Percentiles rank a stretch among this genome's conserved stretches.
Evolutionary conservation across 75 land plant species (phyloP).

Genomic region (Pinus albicaulis): DNA sequence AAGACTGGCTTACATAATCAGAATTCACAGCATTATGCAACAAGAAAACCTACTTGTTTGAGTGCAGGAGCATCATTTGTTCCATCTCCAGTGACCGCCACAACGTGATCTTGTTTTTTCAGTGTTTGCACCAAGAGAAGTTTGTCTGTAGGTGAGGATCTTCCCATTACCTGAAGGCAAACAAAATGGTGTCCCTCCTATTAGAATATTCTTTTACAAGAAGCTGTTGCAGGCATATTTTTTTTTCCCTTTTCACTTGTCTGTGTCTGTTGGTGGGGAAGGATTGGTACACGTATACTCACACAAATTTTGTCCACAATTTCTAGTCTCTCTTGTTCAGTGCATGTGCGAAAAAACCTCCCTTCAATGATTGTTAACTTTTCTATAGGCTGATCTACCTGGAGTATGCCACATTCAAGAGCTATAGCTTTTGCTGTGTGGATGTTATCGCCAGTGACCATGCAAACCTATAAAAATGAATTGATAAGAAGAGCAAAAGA

Average conservation of each 20-base stretch:
- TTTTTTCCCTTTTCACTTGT: not conserved
- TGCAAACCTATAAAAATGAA: conserved; percentile 63
- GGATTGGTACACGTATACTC: conserved; percentile 3
- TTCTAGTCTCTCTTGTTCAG: conserved; percentile 39
- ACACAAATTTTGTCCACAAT: conserved; percentile 53
- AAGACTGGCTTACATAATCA: conserved; percentile 95
- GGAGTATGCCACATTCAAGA: conserved; percentile 83
- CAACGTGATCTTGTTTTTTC: conserved; percentile 74
- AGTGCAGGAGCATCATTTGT: conserved; percentile 99
- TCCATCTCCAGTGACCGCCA: conserved; percentile 99
- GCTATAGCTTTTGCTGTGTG: conserved; percentile 96
- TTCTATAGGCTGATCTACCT: conserved; percentile 19
- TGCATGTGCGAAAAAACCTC: conserved; percentile 54
- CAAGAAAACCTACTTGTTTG: conserved; percentile 63
- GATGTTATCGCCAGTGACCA: conserved; percentile 98
- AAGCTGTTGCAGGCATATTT: conserved; percentile 50
- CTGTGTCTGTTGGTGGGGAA: not conserved
- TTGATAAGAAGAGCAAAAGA: not conserved
- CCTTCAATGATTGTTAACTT: conserved; percentile 73
- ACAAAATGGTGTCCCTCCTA: not conserved
- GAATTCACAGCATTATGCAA: conserved; percentile 53
- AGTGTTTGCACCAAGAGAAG: conserved; percentile 84
- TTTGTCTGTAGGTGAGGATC: conserved; percentile 96
- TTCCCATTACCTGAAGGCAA: conserved; percentile 80
- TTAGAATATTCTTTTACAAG: conserved; percentile 64